Evolutionary conservation across 2,329 filamentous ascomycete genomes (phyloP).

Genomic region (Cladosporium velox): DNA sequence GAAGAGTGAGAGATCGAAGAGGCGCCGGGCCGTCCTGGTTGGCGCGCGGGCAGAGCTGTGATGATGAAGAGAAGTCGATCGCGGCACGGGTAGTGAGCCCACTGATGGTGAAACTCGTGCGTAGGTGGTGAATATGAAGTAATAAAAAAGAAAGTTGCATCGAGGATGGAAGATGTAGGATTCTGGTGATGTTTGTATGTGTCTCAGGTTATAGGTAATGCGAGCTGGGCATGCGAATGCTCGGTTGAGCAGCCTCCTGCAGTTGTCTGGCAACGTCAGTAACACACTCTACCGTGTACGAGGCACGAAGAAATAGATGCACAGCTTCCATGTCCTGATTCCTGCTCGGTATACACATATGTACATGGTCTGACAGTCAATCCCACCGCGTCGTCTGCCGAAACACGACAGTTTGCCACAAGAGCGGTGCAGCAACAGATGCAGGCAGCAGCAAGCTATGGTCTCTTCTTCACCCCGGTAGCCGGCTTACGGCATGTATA

Average conservation of each 20-base stretch:
- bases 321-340: too few species aligned
- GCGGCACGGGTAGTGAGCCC: neutral
- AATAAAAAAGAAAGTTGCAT: too few species aligned
- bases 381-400: neutral
- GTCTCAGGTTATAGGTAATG: too few species aligned
- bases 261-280: too few species aligned
- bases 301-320: too few species aligned
- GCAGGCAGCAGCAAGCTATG: neutral
- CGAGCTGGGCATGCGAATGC: too few species aligned
- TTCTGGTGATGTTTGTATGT: too few species aligned
- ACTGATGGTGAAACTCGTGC: neutral
- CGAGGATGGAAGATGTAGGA: too few species aligned
- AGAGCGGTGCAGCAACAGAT: neutral
- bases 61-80: neutral
- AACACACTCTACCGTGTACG: too few species aligned
- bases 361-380: neutral
- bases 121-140: neutral
- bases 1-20: neutral
- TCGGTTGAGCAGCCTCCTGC: too few species aligned
- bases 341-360: too few species aligned
- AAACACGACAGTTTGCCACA: neutral
- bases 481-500: neutral
- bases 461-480: neutral
- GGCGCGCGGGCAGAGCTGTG: neutral
- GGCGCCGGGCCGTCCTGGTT: neutral